A percentile compares a stretch with the other conserved stretches of the same genome.
phyloP scores from a whole-genome alignment of 2,329 filamentous ascomycete genomes.

The Alternaria dauci region DNA sequence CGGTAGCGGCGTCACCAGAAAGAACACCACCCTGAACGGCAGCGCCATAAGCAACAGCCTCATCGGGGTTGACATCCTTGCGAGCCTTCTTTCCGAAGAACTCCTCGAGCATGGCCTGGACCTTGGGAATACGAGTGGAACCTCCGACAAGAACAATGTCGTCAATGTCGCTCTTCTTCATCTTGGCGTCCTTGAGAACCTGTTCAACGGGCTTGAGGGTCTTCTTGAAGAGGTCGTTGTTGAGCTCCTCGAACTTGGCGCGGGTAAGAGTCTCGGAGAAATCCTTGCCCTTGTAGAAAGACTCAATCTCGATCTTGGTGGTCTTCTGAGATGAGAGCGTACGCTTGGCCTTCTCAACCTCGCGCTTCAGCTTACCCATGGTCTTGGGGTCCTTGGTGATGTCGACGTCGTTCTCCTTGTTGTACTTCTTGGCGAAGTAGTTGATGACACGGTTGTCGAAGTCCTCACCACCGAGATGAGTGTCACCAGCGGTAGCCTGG shows the following conservation, averaged over 20 bases:
- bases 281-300: slow-evolving; percentile 95
- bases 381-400: slow-evolving; percentile 95
- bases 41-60: slow-evolving; percentile 97
- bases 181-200: slow-evolving; percentile 97
- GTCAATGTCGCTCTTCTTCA: slow-evolving; percentile 93
- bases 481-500: slow-evolving; percentile 93
- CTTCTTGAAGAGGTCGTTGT: slow-evolving; percentile 99
- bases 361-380: slow-evolving; percentile 99
- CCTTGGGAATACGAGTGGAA: slow-evolving; percentile 99
- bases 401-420: slow-evolving; percentile 96
- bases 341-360: slow-evolving; percentile 99
- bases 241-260: slow-evolving; percentile 99
- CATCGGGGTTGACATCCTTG: slow-evolving; percentile 99
- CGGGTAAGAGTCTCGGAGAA: slow-evolving; percentile 98
- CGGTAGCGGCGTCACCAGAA: slow-evolving; percentile 82
- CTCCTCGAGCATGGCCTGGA: slow-evolving; percentile 92
- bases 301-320: slow-evolving; percentile 94
- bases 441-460: slow-evolving; percentile 98
- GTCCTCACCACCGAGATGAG: slow-evolving; percentile 97
- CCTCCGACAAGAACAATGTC: slow-evolving; percentile 98
- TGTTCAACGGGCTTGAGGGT: slow-evolving; percentile 98
- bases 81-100: slow-evolving; percentile 98
- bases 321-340: slow-evolving; percentile 93
- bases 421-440: slow-evolving; percentile 96
- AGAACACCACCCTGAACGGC: slow-evolving; percentile 97